Conservation (phyloP, 345 rosid species). For the Salix suchowensis region DNA sequence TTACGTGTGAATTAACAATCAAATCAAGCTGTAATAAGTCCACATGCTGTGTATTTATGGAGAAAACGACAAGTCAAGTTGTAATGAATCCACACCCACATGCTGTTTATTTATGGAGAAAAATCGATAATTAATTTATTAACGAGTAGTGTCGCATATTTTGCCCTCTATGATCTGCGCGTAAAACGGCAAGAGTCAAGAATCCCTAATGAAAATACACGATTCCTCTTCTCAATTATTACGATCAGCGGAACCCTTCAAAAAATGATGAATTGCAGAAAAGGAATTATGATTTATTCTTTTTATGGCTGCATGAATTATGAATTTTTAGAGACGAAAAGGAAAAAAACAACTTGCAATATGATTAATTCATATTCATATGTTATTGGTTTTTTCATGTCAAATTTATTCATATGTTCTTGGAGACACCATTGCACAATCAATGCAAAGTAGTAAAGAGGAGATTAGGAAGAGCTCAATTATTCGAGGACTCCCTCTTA, state of each 20-base stretch:
- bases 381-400: too few species aligned
- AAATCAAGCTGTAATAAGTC: not conserved
- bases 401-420: too few species aligned
- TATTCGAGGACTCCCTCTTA: too few species aligned
- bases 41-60: not conserved
- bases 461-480: too few species aligned
- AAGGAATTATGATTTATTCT: not conserved
- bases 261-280: not conserved
- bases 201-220: not conserved
- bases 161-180: not conserved
- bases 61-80: not conserved
- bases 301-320: too few species aligned
- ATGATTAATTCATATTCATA: too few species aligned
- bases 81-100: not conserved
- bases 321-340: too few species aligned
- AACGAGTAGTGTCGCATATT: not conserved
- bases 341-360: too few species aligned
- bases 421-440: too few species aligned
- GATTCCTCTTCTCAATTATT: not conserved
- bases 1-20: not conserved
- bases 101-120: not conserved
- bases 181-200: not conserved
- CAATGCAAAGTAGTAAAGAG: too few species aligned
- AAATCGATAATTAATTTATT: not conserved
- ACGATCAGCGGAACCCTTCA: not conserved